Evolutionary conservation across 202 grass and related monocot species (phyloP), one percentile per base, ranked within the genome.

Genomic region (Digitaria exilis): DNA sequence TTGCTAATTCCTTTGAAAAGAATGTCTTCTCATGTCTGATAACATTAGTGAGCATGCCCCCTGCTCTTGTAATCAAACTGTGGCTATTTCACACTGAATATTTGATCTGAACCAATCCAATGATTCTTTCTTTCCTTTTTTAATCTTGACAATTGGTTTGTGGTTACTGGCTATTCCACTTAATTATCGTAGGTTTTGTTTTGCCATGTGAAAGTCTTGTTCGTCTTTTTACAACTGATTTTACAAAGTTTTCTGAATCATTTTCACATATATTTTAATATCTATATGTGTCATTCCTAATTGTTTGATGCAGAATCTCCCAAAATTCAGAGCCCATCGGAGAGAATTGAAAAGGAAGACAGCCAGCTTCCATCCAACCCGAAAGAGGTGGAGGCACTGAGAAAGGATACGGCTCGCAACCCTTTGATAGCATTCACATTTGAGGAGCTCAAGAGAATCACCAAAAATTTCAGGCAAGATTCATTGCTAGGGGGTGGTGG

Each of bases 381-480:
- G 0, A 89, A 90, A 79, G 96, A 98, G 85, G 96, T 98, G 15
- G 91, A 98, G 80, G 88, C 79, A n/a, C 84, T 94, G 55, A 84
- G 93, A 81, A 76, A 84, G 2, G 76, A 92, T 64, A 71, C 89
- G 0, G 87, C 78, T 62, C 25, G 78, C 15, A 98, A 98, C 22
- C 96, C 70, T 70, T 73, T 96, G 66, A 89, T 94, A 82, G 89
- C 91, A 75, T 98, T 96, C 66, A 96, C 91, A 80, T 94, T 96
- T 75, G 89, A 96, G 78, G 91, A 98, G 76, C 85, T 98, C 26
- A 92, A 82, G 81, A 87, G 24, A 12, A 93, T 96, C 14, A 96
- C 96, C 31, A 85, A 83, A 46, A 98, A 96, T 68, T 98, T 98
- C 55, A 92, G 81, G 67, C 89, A 92, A 87, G 96, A 97, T 83